Evolutionary conservation across 2,329 filamentous ascomycete genomes (phyloP).

Genomic region (Canariomyces notabilis): DNA sequence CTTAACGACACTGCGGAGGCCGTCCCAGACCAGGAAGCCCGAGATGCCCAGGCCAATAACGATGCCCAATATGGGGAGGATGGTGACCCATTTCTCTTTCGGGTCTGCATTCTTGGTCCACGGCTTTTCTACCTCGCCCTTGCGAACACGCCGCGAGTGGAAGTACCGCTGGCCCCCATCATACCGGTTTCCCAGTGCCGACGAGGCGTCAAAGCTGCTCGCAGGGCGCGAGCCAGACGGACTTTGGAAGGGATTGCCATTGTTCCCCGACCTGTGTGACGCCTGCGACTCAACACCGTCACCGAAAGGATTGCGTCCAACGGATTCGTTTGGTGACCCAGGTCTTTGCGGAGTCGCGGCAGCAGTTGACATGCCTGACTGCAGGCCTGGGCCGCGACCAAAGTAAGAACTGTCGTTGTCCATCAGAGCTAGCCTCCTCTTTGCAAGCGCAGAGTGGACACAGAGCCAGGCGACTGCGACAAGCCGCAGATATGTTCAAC

Average conservation of each 20-base stretch:
- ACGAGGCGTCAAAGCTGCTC: slow-evolving; percentile 45
- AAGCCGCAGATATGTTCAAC: not conserved
- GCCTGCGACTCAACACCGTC: slow-evolving; percentile 36
- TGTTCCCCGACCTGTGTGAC: slow-evolving; percentile 28
- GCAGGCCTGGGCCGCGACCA: slow-evolving; percentile 5
- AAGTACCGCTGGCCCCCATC: slow-evolving; percentile 56
- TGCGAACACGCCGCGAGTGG: slow-evolving; percentile 66
- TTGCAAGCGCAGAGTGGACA: not conserved
- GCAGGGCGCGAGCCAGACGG: slow-evolving; percentile 41
- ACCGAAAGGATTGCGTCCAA: slow-evolving; percentile 36
- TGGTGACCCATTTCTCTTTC: slow-evolving; percentile 81
- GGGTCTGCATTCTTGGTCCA: slow-evolving; percentile 71
- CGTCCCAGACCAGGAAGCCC: slow-evolving; percentile 71
- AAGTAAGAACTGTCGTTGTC: slow-evolving; percentile 10
- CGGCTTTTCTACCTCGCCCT: slow-evolving; percentile 69
- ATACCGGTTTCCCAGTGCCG: slow-evolving; percentile 33
- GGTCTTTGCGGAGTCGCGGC: slow-evolving; percentile 37
- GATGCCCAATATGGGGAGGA: slow-evolving; percentile 70
- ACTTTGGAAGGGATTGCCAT: slow-evolving; percentile 41
- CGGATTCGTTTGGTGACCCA: slow-evolving; percentile 39
- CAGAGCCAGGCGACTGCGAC: not conserved
- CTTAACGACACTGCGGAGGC: slow-evolving; percentile 63
- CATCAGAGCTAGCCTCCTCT: slow-evolving; percentile 1
- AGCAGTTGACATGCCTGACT: slow-evolving; percentile 35
- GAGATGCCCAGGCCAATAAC: slow-evolving; percentile 62